Percentiles rank a stretch among this genome's conserved stretches.
These are phyloP conservation scores for Solanum hybrid DNA, from an alignment of 305 asterid species.

Conservation along the genomic window DNA sequence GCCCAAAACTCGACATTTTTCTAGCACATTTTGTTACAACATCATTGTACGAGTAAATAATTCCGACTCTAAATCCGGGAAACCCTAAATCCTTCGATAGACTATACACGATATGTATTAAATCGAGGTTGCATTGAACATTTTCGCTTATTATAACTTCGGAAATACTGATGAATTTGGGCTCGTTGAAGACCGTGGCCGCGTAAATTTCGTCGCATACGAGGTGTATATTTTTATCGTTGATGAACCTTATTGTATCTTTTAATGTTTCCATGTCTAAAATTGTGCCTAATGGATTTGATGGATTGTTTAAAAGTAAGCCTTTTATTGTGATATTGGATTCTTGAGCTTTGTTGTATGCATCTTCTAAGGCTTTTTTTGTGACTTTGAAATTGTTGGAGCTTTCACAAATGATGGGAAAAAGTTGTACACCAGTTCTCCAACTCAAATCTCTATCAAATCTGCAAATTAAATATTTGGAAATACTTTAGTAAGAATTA, in stretches of 20 bases:
- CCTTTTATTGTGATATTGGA: conserved; percentile 51
- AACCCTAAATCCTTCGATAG: conserved; percentile 19
- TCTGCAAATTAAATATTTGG: conserved; percentile 21
- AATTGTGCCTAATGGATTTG: conserved; percentile 72
- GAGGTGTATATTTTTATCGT: conserved; percentile 46
- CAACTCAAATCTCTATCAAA: conserved; percentile 75
- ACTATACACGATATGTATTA: conserved; percentile 13
- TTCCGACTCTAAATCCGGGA: conserved; percentile 16
- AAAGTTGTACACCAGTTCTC: conserved; percentile 54
- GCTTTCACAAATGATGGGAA: conserved; percentile 56
- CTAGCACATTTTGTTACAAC: background rate
- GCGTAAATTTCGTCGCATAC: conserved; percentile 57
- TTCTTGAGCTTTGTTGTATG: conserved; percentile 42
- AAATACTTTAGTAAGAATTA: background rate
- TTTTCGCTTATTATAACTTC: conserved; percentile 13
- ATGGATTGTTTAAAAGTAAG: conserved; percentile 62
- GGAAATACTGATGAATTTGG: conserved; percentile 13
- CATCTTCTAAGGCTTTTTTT: conserved; percentile 41
- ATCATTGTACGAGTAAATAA: conserved; percentile 14
- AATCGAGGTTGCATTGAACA: background rate
- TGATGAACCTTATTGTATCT: conserved; percentile 34
- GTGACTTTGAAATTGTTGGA: conserved; percentile 50
- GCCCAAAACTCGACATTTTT: conserved; percentile 19
- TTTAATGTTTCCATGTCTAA: conserved; percentile 38
- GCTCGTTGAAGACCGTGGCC: background rate